Conservation (phyloP, 2,329 filamentous ascomycete genomes). For the Ophiostoma sp. region DNA sequence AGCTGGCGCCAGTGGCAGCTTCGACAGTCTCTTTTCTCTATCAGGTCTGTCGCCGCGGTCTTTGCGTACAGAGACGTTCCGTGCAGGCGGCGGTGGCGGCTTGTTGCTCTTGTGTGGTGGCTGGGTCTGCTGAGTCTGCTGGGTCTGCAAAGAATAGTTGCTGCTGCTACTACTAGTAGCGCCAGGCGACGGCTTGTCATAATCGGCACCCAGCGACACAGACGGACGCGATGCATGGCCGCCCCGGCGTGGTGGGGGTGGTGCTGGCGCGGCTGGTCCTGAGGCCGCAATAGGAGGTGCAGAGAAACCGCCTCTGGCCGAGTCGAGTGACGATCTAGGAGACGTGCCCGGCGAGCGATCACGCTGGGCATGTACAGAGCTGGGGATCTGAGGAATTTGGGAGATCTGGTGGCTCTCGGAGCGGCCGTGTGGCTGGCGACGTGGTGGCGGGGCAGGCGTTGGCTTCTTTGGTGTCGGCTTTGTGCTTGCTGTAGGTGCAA, state of each 20-base stretch:
- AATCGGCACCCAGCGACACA: conserved; percentile 15
- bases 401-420: conserved; percentile 2
- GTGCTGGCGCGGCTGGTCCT: conserved; percentile 39
- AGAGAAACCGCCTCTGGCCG: conserved; percentile 33
- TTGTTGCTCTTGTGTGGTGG: conserved; percentile 27
- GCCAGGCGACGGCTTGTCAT: background rate
- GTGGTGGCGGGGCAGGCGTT: conserved; percentile 47
- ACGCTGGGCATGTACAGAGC: background rate
- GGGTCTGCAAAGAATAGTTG: background rate
- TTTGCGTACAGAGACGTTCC: conserved; percentile 32
- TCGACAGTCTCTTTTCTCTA: conserved; percentile 35
- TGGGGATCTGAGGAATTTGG: background rate
- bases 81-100: conserved; percentile 36
- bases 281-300: background rate
- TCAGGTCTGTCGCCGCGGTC: conserved; percentile 36
- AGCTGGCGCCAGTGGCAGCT: background rate
- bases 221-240: conserved; percentile 36
- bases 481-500: background rate
- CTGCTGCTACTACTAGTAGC: conserved; percentile 27
- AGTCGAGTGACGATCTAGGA: conserved; percentile 48
- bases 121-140: conserved; percentile 3
- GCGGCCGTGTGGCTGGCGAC: conserved; percentile 37
- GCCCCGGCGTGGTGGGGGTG: conserved; percentile 52
- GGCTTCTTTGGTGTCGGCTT: conserved; percentile 4
- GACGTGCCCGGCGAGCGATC: conserved; percentile 31